These are phyloP conservation scores for Gnaphalium uliginosum DNA, from an alignment of 129 eudicot genomes.

Conservation along the genomic window DNA sequence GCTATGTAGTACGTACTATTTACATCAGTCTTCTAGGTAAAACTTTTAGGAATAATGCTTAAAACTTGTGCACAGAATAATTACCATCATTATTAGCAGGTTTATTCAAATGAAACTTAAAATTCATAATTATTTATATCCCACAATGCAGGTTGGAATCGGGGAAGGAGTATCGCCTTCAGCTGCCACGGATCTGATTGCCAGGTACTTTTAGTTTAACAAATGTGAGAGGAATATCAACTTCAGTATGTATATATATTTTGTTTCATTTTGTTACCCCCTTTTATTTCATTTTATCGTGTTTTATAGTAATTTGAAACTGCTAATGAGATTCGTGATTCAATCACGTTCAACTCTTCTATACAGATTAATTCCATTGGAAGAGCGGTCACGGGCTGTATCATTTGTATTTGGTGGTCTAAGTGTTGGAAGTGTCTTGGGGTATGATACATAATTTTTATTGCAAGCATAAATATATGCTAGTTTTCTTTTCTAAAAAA, in stretches of 20 bases:
- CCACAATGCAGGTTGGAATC: slow-evolving; percentile 78
- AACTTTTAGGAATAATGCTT: neutral
- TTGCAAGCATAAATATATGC: slow-evolving; percentile 9
- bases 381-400: slow-evolving; percentile 97
- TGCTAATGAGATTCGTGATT: neutral
- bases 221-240: neutral
- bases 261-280: too few relatives aligned
- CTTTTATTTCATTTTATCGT: neutral
- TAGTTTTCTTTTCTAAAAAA: neutral
- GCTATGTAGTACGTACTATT: neutral
- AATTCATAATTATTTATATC: neutral
- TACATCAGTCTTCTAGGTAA: neutral
- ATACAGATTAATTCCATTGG: slow-evolving; percentile 79
- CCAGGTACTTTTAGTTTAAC: slow-evolving; percentile 46
- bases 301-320: neutral
- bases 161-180: slow-evolving; percentile 99
- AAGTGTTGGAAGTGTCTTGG: slow-evolving; percentile 91
- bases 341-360: slow-evolving; percentile 9
- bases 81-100: neutral
- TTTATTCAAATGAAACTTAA: neutral
- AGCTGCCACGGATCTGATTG: slow-evolving; percentile 98
- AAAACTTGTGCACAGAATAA: slow-evolving; percentile 3
- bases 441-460: slow-evolving; percentile 51
- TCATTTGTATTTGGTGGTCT: slow-evolving; percentile 98
- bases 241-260: neutral